A percentile compares a stretch with the other conserved stretches of the same genome.
phyloP scores from a whole-genome alignment of 2,329 filamentous ascomycete species.

The Cryphonectria parasitica region DNA sequence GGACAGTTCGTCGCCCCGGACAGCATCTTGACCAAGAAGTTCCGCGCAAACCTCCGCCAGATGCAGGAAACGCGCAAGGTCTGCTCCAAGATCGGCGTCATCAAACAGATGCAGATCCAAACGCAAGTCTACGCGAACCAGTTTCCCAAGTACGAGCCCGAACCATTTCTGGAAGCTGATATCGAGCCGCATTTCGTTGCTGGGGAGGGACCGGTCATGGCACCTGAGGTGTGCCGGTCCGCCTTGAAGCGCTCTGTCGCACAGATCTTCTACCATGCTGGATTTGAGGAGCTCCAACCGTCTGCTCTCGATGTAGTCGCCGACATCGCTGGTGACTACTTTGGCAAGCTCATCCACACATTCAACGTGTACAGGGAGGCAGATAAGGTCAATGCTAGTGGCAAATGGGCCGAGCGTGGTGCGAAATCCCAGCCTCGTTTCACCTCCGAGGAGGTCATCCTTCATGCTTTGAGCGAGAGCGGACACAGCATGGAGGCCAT shows the following conservation, averaged over 20 bases:
- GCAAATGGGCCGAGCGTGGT: constrained; percentile 44
- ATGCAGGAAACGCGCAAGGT: constrained; percentile 97
- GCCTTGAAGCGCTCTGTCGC: constrained; percentile 89
- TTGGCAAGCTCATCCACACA: constrained; percentile 78
- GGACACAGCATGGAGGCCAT: constrained; percentile 81
- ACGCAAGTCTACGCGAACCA: constrained; percentile 98
- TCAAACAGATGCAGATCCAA: constrained; percentile 99
- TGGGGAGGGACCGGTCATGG: constrained; percentile 87
- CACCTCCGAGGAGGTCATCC: constrained; percentile 80
- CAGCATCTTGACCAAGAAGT: constrained; percentile 74
- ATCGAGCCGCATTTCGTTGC: constrained; percentile 87
- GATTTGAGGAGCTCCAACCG: constrained; percentile 96
- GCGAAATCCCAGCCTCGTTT: constrained; percentile 65
- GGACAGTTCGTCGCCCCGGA: constrained; percentile 77
- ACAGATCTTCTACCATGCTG: constrained; percentile 93
- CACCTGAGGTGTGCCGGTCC: constrained; percentile 77
- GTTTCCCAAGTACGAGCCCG: constrained; percentile 93
- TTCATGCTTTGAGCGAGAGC: constrained; percentile 84
- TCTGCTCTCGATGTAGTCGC: constrained; percentile 90
- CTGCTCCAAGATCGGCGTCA: constrained; percentile 93
- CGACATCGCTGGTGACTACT: constrained; percentile 87
- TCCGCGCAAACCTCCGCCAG: constrained; percentile 89
- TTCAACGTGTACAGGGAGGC: constrained; percentile 83
- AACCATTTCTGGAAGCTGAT: constrained; percentile 85
- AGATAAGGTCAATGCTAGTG: constrained; percentile 69